A percentile compares a stretch with the other conserved stretches of the same genome.
Evolutionary conservation across 2,329 filamentous ascomycete species (phyloP).

Genomic region (Metarhizium sp.): DNA sequence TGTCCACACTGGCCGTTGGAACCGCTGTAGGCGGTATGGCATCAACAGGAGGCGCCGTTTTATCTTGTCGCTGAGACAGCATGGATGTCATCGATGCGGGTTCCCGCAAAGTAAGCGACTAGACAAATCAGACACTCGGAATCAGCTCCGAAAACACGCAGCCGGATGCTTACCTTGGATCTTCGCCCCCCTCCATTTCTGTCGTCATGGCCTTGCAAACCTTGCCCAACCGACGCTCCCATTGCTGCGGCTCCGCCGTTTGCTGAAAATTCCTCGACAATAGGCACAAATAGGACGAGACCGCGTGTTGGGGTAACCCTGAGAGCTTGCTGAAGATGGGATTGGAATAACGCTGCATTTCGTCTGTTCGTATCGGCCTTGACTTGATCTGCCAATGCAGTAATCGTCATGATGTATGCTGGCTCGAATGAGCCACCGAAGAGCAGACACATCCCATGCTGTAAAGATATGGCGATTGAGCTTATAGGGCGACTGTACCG

Average conservation of each 20-base stretch:
- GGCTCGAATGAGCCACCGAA: slow-evolving; percentile 69
- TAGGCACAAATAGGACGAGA: slow-evolving; percentile 60
- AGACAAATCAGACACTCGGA: background rate
- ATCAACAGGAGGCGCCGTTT: background rate
- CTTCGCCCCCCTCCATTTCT: background rate
- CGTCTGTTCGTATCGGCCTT: slow-evolving; percentile 70
- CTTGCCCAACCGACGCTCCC: background rate
- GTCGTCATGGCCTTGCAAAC: background rate
- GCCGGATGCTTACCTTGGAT: background rate
- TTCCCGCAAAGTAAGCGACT: background rate
- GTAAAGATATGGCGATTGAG: slow-evolving; percentile 66
- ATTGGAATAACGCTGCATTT: slow-evolving; percentile 68
- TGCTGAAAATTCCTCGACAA: slow-evolving; percentile 63
- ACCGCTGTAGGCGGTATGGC: background rate
- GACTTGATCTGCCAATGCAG: slow-evolving; percentile 57
- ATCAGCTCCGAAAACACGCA: background rate
- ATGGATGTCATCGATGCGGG: background rate
- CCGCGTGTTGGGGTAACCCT: slow-evolving; percentile 58
- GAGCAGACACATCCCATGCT: slow-evolving; percentile 65
- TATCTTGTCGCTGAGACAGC: background rate
- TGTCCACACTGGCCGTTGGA: background rate
- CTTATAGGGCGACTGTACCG: slow-evolving; percentile 67
- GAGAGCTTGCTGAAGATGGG: slow-evolving; percentile 62
- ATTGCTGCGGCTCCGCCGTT: slow-evolving; percentile 57
- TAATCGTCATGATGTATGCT: slow-evolving; percentile 69